phyloP scores from a whole-genome alignment of 2,329 filamentous ascomycete species.

The Hymenoscyphus fructigenus region DNA sequence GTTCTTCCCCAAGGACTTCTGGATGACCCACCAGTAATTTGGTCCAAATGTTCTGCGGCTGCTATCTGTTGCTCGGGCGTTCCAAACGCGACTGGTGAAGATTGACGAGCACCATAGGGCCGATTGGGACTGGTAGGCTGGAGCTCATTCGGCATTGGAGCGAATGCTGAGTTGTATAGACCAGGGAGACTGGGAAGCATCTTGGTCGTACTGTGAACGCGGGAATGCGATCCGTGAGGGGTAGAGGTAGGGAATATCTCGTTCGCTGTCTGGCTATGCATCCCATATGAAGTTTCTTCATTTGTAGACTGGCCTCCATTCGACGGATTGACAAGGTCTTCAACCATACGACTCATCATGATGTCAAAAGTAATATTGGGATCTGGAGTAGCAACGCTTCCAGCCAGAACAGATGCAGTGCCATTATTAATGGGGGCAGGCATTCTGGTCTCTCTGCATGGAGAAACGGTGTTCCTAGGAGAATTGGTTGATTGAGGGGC shows the following conservation, averaged over 20 bases:
- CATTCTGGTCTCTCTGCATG: not conserved
- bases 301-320: constrained; percentile 40
- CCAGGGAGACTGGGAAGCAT: constrained; percentile 41
- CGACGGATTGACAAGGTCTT: constrained; percentile 48
- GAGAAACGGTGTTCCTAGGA: not conserved
- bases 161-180: constrained; percentile 46
- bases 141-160: constrained; percentile 43
- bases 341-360: constrained; percentile 58
- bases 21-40: constrained; percentile 21
- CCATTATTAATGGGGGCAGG: not conserved
- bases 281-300: constrained; percentile 52
- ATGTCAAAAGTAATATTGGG: constrained; percentile 40
- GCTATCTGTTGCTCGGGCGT: constrained; percentile 25
- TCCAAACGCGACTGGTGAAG: constrained; percentile 35
- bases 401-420: constrained; percentile 5
- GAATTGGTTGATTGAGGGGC: constrained; percentile 27
- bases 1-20: constrained; percentile 20
- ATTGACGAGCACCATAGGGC: constrained; percentile 32
- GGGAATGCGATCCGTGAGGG: constrained; percentile 38
- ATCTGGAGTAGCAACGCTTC: constrained; percentile 24
- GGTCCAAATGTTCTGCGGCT: constrained; percentile 30
- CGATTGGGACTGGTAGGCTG: constrained; percentile 40
- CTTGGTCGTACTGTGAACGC: constrained; percentile 32
- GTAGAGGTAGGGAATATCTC: constrained; percentile 48
- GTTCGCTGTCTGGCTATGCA: constrained; percentile 52